A percentile compares a stretch with the other conserved stretches of the same genome.
phyloP scores from a whole-genome alignment of 2,329 filamentous ascomycete species.

The Fusarium tuaranense region DNA sequence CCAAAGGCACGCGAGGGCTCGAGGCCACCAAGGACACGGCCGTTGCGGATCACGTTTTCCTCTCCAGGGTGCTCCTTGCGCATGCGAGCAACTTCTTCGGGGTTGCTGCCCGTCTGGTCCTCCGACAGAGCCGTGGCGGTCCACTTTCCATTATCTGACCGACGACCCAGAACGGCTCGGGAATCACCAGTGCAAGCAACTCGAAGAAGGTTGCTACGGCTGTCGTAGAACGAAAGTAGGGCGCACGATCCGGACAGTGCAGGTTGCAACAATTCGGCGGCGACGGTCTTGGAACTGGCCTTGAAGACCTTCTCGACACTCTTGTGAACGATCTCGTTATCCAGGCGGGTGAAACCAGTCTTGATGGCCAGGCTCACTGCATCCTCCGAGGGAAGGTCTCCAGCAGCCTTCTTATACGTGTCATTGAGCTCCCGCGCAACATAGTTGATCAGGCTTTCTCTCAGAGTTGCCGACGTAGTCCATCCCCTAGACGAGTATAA shows the following conservation, averaged over 20 bases:
- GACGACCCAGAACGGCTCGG: conserved; percentile 90
- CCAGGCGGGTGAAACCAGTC: conserved; percentile 86
- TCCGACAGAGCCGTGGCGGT: conserved; percentile 88
- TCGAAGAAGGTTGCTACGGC: conserved; percentile 84
- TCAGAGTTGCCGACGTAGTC: conserved; percentile 96
- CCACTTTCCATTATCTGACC: conserved; percentile 87
- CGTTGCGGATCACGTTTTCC: conserved; percentile 86
- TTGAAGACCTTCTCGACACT: conserved; percentile 93
- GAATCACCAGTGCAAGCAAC: conserved; percentile 97
- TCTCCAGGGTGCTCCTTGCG: conserved; percentile 90
- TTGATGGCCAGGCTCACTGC: conserved; percentile 94
- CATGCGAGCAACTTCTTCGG: conserved; percentile 84
- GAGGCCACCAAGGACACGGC: conserved; percentile 89
- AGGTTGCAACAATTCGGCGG: conserved; percentile 90
- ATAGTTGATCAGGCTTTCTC: conserved; percentile 90
- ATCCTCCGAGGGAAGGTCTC: conserved; percentile 77
- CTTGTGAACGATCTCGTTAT: conserved; percentile 94
- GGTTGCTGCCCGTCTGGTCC: conserved; percentile 93
- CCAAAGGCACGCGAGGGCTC: conserved; percentile 96
- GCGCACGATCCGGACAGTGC: conserved; percentile 98
- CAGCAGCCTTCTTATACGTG: conserved; percentile 81
- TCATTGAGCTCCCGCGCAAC: conserved; percentile 93
- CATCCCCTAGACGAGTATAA: conserved; percentile 74
- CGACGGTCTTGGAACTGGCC: conserved; percentile 87
- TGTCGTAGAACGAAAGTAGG: conserved; percentile 96